Evolutionary conservation across 805 yeast genomes (phyloP), one percentile per base, ranked within the genome.

Genomic region (Lipomyces sp.): DNA sequence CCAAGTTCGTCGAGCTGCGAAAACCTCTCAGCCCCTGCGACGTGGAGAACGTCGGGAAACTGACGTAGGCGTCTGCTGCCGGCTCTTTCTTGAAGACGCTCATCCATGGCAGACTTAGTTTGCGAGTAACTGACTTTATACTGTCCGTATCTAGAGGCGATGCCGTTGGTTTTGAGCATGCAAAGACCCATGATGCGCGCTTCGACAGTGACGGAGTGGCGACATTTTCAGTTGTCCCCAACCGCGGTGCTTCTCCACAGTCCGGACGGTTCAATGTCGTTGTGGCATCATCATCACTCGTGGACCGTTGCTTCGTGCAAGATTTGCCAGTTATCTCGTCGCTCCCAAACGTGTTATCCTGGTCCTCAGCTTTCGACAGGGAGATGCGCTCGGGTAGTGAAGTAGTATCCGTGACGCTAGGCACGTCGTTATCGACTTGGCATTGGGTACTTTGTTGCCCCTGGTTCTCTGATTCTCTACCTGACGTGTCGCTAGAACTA

Each of bases 41-140:
- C 11, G 58, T 24, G 24, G 54, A 53, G n/a, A 51, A 68, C 4
- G 57, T 33, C 1, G 71, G 71, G 37, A 68, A 68, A 2, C 70
- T 66, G 24, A 64, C 58, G 48, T 68, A 68, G 51, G 62, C 65
- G 32, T 59, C 71, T 2, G 59, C 54, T 4, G 57, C 48, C 37
- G 34, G 48, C 45, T 53, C 15, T 33, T 48, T 33, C 37, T 33
- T 42, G 57, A 63, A 64, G n/a, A 53, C 6, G 45, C 37, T 63
- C 66, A 63, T 59, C 63, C 58, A 58, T 1, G 55, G 15, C 24
- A 37, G 45, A 24, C 53, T 53, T 34, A 60, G 34, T 10, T 53
- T 37, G 34, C 48, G 50, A 5, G 33, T 35, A 37, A 32, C 37
- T 11, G 48, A n/a, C 34, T 18, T 51, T 51, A 11, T 6, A 32